Evolutionary conservation across 1,284 basidiomycete species (phyloP).

Genomic region (Afroboletus lepidellus): DNA sequence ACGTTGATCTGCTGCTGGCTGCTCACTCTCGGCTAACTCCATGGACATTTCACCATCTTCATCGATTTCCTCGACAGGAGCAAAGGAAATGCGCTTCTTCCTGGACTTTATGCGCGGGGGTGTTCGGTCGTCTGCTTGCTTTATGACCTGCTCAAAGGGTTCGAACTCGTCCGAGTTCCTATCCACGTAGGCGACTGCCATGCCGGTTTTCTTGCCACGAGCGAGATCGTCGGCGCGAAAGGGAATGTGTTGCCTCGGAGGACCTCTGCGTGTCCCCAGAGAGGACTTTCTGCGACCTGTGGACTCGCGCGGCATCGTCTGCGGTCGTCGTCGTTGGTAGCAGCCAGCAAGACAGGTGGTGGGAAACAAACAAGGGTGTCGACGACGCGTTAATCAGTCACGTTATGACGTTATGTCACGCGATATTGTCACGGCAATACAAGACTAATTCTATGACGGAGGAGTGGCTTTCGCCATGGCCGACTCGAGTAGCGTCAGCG

Average conservation of each 20-base stretch:
- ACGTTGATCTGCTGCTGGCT: background rate
- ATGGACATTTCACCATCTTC: slow-evolving; percentile 71
- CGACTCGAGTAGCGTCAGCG: slow-evolving; percentile 20
- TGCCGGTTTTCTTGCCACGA: slow-evolving; percentile 75
- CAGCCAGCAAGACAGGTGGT: slow-evolving; percentile 11
- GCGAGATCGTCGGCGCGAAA: slow-evolving; percentile 71
- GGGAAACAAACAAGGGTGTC: slow-evolving; percentile 31
- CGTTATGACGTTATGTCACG: slow-evolving; percentile 32
- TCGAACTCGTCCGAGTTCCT: slow-evolving; percentile 84
- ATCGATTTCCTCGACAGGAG: slow-evolving; percentile 42
- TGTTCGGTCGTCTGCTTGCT: slow-evolving; percentile 63
- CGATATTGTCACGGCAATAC: slow-evolving; percentile 16
- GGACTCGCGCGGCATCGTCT: slow-evolving; percentile 29
- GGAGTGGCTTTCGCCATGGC: slow-evolving; percentile 17
- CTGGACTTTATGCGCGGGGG: slow-evolving; percentile 51
- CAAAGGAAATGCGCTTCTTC: slow-evolving; percentile 44
- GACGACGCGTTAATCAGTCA: slow-evolving; percentile 29
- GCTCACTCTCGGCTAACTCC: slow-evolving; percentile 60
- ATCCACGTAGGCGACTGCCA: slow-evolving; percentile 63
- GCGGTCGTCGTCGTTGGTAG: slow-evolving; percentile 32
- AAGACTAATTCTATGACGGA: background rate
- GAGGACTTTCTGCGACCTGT: slow-evolving; percentile 34
- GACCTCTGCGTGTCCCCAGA: slow-evolving; percentile 33
- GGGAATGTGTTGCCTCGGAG: slow-evolving; percentile 63
- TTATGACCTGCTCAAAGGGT: slow-evolving; percentile 72